These are phyloP conservation scores for Pseudogymnoascus sp. DNA, from an alignment of 2,329 filamentous ascomycete species.

Conservation along the genomic window DNA sequence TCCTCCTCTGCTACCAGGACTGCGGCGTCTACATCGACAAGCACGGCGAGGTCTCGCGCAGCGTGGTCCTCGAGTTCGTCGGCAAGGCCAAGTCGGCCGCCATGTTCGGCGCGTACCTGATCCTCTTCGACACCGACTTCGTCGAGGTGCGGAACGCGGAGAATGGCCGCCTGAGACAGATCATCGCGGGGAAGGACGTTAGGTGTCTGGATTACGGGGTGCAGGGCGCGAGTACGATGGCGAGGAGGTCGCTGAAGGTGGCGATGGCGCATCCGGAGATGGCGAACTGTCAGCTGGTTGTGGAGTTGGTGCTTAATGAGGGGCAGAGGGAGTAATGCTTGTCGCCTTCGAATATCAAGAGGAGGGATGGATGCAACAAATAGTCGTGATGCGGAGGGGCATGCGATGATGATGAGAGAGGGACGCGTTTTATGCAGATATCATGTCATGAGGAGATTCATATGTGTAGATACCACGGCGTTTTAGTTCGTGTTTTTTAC, in stretches of 20 bases:
- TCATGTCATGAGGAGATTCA: conserved; percentile 1
- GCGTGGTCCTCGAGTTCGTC: conserved; percentile 98
- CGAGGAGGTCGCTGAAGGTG: conserved; percentile 74
- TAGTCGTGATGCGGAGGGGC: background rate
- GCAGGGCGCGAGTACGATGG: conserved; percentile 48
- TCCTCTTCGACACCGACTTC: conserved; percentile 93
- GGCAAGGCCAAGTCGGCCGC: conserved; percentile 81
- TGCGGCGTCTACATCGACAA: conserved; percentile 98
- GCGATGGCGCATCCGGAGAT: conserved; percentile 91
- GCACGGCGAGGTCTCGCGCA: conserved; percentile 88
- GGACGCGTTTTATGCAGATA: background rate
- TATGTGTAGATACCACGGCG: conserved; percentile 8
- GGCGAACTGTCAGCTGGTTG: conserved; percentile 75
- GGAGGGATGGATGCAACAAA: background rate
- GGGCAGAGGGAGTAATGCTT: conserved; percentile 48
- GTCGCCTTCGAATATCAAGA: background rate
- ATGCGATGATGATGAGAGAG: conserved; percentile 6
- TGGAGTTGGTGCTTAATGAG: conserved; percentile 90
- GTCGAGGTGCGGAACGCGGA: conserved; percentile 96
- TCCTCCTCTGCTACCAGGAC: conserved; percentile 88
- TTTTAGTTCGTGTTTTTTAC: background rate
- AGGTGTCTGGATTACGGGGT: conserved; percentile 83
- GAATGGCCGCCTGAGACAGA: conserved; percentile 87
- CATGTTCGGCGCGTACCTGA: conserved; percentile 83
- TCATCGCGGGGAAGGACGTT: conserved; percentile 87